Evolutionary conservation across 2,329 filamentous ascomycete species (phyloP).

Genomic region (Cyphellophora attinorum): DNA sequence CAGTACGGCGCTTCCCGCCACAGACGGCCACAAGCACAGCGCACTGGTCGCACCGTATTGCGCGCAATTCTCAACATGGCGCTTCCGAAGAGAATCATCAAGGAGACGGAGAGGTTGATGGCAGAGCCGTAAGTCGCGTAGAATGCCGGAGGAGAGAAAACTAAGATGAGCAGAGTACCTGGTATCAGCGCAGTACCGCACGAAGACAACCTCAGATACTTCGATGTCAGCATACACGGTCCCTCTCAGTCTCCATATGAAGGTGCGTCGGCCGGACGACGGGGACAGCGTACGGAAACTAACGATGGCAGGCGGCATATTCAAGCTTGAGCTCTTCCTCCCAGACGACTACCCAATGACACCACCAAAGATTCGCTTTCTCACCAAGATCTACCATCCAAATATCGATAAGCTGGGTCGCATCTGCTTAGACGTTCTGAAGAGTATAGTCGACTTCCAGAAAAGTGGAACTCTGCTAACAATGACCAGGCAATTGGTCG

Average conservation of each 20-base stretch:
- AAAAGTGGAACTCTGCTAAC: constrained; percentile 6
- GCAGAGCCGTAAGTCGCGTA: constrained; percentile 85
- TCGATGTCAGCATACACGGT: constrained; percentile 93
- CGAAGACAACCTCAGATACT: constrained; percentile 95
- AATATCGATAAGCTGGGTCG: constrained; percentile 97
- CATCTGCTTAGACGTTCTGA: constrained; percentile 93
- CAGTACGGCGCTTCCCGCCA: too few relatives aligned
- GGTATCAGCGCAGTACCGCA: constrained; percentile 94
- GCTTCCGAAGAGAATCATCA: constrained; percentile 92
- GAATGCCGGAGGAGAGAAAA: not conserved
- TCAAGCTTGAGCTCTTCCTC: constrained; percentile 94
- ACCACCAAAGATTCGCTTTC: constrained; percentile 92
- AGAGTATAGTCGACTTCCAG: constrained; percentile 52
- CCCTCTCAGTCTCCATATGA: constrained; percentile 90
- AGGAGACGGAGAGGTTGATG: constrained; percentile 96
- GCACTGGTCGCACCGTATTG: too few relatives aligned
- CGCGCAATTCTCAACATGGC: too few relatives aligned
- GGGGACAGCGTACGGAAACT: not conserved
- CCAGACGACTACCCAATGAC: constrained; percentile 99
- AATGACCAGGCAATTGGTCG: constrained; percentile 80
- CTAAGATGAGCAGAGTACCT: constrained; percentile 58
- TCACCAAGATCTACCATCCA: constrained; percentile 98
- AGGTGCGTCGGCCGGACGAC: constrained; percentile 44
- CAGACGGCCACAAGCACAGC: too few relatives aligned
- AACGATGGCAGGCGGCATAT: constrained; percentile 57